Evolutionary conservation across 2,329 filamentous ascomycete genomes (phyloP).

Genomic region (Ceratocystis colombiana): DNA sequence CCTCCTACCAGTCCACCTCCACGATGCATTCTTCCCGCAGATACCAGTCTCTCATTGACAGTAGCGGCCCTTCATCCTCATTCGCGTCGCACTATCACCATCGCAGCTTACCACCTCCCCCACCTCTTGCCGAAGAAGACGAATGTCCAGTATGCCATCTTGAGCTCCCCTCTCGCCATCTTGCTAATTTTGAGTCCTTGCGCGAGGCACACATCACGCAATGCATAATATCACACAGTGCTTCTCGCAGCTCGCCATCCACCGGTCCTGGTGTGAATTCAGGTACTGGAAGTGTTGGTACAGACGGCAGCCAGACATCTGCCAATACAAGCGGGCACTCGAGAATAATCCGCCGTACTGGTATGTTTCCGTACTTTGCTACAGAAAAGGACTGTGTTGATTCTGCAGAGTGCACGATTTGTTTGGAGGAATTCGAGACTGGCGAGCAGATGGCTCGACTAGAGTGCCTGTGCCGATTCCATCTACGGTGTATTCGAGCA

Average conservation of each 20-base stretch:
- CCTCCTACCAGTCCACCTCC: slow-evolving; percentile 19
- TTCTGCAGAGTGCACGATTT: slow-evolving; percentile 58
- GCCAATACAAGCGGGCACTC: slow-evolving; percentile 25
- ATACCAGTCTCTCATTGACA: slow-evolving; percentile 32
- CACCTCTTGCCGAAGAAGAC: slow-evolving; percentile 58
- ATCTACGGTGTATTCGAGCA: slow-evolving; percentile 48
- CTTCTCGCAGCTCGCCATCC: slow-evolving; percentile 31
- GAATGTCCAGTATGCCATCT: slow-evolving; percentile 68
- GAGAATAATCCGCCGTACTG: slow-evolving; percentile 40
- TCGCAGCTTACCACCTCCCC: slow-evolving; percentile 37
- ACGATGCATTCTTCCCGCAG: slow-evolving; percentile 23
- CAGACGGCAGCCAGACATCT: not conserved
- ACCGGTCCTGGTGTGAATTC: not conserved
- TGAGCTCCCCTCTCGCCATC: slow-evolving; percentile 52
- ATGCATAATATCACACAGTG: slow-evolving; percentile 48
- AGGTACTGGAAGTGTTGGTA: not conserved
- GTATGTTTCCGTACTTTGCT: slow-evolving; percentile 54
- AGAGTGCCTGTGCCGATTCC: slow-evolving; percentile 57
- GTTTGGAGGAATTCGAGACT: slow-evolving; percentile 54
- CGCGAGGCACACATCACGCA: slow-evolving; percentile 49
- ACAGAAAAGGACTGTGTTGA: slow-evolving; percentile 61
- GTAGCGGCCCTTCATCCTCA: slow-evolving; percentile 31
- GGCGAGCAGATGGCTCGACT: slow-evolving; percentile 54
- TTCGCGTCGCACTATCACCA: slow-evolving; percentile 31
- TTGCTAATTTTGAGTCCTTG: slow-evolving; percentile 45